Evolutionary conservation across 768 basidiomycete genomes (phyloP).

Genomic region (Galerina sulciceps): DNA sequence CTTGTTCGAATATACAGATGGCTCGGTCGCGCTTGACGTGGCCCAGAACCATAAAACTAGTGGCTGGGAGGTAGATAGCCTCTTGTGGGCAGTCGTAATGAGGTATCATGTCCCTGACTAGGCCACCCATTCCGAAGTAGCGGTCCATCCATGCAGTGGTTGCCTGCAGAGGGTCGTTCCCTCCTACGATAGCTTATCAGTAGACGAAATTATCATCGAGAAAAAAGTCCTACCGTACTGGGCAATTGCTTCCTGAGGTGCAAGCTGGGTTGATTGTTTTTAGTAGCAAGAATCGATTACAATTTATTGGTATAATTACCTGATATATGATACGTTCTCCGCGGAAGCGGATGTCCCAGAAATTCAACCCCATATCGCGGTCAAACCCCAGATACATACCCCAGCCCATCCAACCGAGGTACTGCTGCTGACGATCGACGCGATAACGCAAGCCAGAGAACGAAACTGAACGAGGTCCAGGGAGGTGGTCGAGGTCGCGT

Average conservation of each 20-base stretch:
- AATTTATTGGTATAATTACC: slow-evolving; percentile 25
- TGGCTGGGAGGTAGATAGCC: slow-evolving; percentile 62
- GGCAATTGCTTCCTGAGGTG: slow-evolving; percentile 66
- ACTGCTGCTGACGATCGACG: slow-evolving; percentile 53
- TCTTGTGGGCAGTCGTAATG: slow-evolving; percentile 72
- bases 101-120: slow-evolving; percentile 64
- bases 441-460: slow-evolving; percentile 64
- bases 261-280: slow-evolving; percentile 37
- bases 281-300: background rate
- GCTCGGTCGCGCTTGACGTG: slow-evolving; percentile 51
- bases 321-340: slow-evolving; percentile 67
- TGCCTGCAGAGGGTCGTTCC: slow-evolving; percentile 64
- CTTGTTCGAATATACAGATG: slow-evolving; percentile 69
- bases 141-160: slow-evolving; percentile 68
- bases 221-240: slow-evolving; percentile 47
- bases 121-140: slow-evolving; percentile 64
- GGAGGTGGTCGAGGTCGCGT: slow-evolving; percentile 65
- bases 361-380: slow-evolving; percentile 65
- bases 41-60: slow-evolving; percentile 51
- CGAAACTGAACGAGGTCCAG: slow-evolving; percentile 65
- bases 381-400: slow-evolving; percentile 64
- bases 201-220: background rate
- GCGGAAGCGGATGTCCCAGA: slow-evolving; percentile 64
- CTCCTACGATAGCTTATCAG: slow-evolving; percentile 36
- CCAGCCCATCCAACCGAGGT: slow-evolving; percentile 75